These are phyloP conservation scores for Sungouiella blattae DNA, from an alignment of 805 yeast genomes.

Conservation along the genomic window DNA sequence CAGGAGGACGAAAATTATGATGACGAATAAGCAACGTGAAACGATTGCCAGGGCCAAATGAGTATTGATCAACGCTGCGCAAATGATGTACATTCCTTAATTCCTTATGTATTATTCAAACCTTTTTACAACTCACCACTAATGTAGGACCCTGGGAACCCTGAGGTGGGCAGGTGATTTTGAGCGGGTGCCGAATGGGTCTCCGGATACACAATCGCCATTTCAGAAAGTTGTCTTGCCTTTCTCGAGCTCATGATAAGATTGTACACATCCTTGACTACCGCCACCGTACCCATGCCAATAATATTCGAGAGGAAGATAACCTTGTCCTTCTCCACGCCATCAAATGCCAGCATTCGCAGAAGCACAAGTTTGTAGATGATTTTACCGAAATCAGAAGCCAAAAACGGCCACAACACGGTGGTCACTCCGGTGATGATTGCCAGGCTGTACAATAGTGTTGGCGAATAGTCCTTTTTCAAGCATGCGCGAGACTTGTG, in stretches of 20 bases:
- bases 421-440: constrained; percentile 30
- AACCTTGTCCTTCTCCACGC: constrained; percentile 14
- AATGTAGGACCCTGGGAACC: too few species aligned
- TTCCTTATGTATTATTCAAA: constrained; percentile 4
- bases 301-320: constrained; percentile 29
- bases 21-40: constrained; percentile 36
- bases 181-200: too few species aligned
- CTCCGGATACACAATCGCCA: constrained; percentile 20
- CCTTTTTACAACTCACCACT: too few species aligned
- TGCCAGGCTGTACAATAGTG: constrained; percentile 20
- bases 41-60: too few species aligned
- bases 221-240: constrained; percentile 26
- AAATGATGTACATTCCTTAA: constrained; percentile 1
- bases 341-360: constrained; percentile 7
- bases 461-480: constrained; percentile 27
- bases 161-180: too few species aligned
- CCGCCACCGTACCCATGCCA: constrained; percentile 30
- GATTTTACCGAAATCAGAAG: constrained; percentile 30
- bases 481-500: constrained; percentile 31
- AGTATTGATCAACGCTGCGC: too few species aligned
- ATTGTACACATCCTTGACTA: constrained; percentile 32
- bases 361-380: constrained; percentile 14
- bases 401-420: constrained; percentile 37
- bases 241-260: constrained; percentile 26
- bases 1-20: constrained; percentile 47